Base-by-base conservation (phyloP, 768 basidiomycete genomes). In the Pisolithus marmoratus region DNA sequence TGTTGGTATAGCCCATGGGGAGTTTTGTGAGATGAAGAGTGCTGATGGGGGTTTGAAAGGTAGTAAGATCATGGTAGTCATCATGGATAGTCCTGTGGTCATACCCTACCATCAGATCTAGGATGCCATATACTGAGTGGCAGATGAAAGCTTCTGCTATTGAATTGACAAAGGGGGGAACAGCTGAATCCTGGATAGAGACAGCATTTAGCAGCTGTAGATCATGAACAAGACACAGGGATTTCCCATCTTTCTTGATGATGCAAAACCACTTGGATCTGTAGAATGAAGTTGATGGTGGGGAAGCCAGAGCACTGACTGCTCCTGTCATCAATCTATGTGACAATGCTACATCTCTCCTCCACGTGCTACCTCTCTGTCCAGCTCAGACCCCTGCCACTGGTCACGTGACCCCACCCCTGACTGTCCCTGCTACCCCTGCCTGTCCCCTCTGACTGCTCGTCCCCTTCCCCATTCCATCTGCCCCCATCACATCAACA, bases 1-100 rank as follows among this genome's bases (percentile, higher is more conserved):
- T 69, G 23, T 77, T 76, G 0, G 74, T 75, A 38, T 61, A 73
- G 0, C 75, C 77, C 71, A 73, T 74, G 0, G 73, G 73, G 0
- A 77, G 52, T 0, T 62, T 59, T 1, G 62, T 62, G 0, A 75
- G 60, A 0, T 64, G 55, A 0, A 72, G 49, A 0, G 64, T 55
- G 1, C 73, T 71, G 5, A 72, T 60, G 0, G 70, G 73, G 0
- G 67, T 71, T 49, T 70, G 64, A 56, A 77, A 78, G 0, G 70
- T 73, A 0, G 74, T 78, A 8, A 72, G 55, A 34, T 77, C 71
- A 8, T 64, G 46, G 0, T 67, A 75, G 4, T 54, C 52, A n/a
- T 58, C 57, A 12, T 62, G 54, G 0, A 74, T 52, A 0, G 54
- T 45, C 17, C 66, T 51, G 22, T 71, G 64, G 46, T 77, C 69